Evolutionary conservation across 305 asterid species (phyloP), one percentile per base, ranked within the genome.

Genomic region (Solanum aculeatissimum): DNA sequence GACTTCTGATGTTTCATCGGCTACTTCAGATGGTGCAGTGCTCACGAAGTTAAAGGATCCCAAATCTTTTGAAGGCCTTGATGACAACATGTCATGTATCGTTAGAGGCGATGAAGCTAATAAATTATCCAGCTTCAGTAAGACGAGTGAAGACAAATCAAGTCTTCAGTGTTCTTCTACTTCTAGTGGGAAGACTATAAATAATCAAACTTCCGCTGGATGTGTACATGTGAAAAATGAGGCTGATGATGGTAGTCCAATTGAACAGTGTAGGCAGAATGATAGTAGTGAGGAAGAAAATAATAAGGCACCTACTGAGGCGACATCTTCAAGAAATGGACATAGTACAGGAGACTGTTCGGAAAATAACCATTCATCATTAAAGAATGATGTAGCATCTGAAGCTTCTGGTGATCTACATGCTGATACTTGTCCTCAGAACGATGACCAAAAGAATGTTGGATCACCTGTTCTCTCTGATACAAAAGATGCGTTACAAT

Each of bases 31-130:
- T 88, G 86, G 82, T 83, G 87, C 84, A 80, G 89, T 78, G 86
- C 91, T 85, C 85, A 89, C 91, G 4, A 92, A 92, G 86, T 80
- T 85, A 81, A 93, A 89, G 42, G 87, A 83, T 55, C 82, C 70
- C 83, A 88, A 89, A 87, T 90, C 87, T 89, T 87, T 88, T 60
- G 94, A 88, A 86, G 91, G 91, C 68, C 92, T 88, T 81, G 93
- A 88, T 89, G 94, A 92, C 89, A 88, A 89, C 89, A 85, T 88
- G 86, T 93, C 98, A 83, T 87, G 88, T 68, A 90, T 87, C 47
- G 87, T 88, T 84, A 91, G 89, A 88, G 87, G 87, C 49, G 90
- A 87, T 29, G 94, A 91, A 57, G 62, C 81, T 55, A 85, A 86
- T 54, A 79, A 79, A 81, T 82, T 88, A 58, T 84, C 83, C n/a